phyloP scores from a whole-genome alignment of 2,329 filamentous ascomycete genomes.

The Paecilomyces formosus region DNA sequence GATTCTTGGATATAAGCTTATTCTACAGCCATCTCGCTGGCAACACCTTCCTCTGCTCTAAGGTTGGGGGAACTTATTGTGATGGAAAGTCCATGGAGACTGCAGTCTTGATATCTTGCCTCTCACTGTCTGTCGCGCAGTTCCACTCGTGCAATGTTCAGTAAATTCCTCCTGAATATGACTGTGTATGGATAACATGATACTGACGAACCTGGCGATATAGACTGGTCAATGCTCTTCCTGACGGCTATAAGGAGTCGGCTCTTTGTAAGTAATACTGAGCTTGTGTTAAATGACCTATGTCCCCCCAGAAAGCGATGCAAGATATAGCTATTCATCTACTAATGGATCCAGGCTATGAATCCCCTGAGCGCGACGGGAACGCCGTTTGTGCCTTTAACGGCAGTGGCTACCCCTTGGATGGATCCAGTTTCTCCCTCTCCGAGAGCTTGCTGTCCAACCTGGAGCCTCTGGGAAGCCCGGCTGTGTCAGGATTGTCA shows the following conservation, averaged over 20 bases:
- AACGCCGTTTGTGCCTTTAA: conserved; percentile 20
- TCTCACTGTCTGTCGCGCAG: conserved; percentile 3
- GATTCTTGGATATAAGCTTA: not conserved
- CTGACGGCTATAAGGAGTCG: conserved; percentile 4
- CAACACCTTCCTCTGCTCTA: conserved; percentile 14
- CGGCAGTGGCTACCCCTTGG: conserved; percentile 14
- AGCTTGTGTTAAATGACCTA: not conserved
- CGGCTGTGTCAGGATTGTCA: not conserved
- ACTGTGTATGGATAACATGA: too few species aligned
- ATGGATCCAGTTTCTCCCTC: conserved; percentile 2
- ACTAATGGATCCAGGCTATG: conserved; percentile 8
- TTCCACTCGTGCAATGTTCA: conserved; percentile 12
- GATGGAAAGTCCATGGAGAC: conserved; percentile 9
- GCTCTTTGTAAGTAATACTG: conserved; percentile 11
- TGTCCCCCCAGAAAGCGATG: not conserved
- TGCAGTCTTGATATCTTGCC: conserved; percentile 11
- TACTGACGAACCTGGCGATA: not conserved
- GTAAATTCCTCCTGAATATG: conserved; percentile 3
- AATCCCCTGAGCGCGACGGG: conserved; percentile 7
- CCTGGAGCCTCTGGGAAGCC: not conserved
- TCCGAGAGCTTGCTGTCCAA: conserved; percentile 8
- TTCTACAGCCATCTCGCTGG: conserved; percentile 8
- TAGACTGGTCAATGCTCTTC: conserved; percentile 11
- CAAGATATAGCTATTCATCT: not conserved
- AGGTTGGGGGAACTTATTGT: conserved; percentile 11